These are phyloP conservation scores for Paragyromitra xinjiangensis DNA, from an alignment of 495 filamentous ascomycete genomes.

Conservation along the genomic window DNA sequence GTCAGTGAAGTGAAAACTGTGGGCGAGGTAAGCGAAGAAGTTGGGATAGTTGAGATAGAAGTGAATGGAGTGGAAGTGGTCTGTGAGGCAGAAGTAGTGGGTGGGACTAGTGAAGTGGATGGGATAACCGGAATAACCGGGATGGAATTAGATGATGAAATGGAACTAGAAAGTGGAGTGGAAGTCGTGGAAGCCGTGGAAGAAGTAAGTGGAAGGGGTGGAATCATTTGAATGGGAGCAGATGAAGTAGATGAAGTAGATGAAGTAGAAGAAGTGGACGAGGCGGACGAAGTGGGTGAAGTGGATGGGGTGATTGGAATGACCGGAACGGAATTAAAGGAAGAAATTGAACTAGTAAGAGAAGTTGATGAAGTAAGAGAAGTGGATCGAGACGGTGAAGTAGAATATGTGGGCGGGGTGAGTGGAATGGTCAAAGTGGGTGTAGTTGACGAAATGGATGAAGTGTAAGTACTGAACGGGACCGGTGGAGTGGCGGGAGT, in stretches of 20 bases:
- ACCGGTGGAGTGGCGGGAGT: background rate
- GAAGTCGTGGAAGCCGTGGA: no score
- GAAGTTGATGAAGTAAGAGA: background rate
- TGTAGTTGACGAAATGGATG: background rate
- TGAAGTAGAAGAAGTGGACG: background rate
- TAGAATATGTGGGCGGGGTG: background rate
- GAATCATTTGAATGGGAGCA: no score
- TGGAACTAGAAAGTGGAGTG: no score
- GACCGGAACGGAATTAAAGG: background rate
- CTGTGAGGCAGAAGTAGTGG: background rate
- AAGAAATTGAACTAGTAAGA: background rate
- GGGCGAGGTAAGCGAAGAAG: no score
- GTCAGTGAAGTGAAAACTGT: no score
- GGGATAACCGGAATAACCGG: background rate
- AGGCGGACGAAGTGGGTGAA: background rate
- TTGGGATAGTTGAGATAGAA: background rate
- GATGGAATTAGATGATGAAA: background rate
- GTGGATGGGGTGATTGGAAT: background rate
- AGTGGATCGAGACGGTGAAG: background rate
- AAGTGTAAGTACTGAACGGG: background rate
- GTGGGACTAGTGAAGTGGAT: background rate
- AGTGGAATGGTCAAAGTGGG: background rate
- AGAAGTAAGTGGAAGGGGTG: no score
- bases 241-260: no score
- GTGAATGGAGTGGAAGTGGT: no score